These are phyloP conservation scores for Trichoderma oligosporum DNA, from an alignment of 2,329 filamentous ascomycete genomes.

Conservation along the genomic window DNA sequence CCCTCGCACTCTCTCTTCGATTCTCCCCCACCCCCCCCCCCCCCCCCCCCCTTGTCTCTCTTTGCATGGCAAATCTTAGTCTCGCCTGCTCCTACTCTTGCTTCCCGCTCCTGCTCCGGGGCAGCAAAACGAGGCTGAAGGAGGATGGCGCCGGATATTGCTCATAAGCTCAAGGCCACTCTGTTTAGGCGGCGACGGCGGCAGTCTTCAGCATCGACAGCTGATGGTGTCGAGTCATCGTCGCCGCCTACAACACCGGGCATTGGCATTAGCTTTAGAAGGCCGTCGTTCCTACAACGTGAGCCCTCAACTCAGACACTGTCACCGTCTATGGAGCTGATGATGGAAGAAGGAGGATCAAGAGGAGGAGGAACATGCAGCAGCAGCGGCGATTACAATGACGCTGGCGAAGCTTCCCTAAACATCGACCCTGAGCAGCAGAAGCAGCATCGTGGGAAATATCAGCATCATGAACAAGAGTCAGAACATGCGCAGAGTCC, in stretches of 20 bases:
- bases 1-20: slow-evolving; percentile 2
- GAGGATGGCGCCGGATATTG: slow-evolving; percentile 16
- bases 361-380: slow-evolving; percentile 12
- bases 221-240: not conserved
- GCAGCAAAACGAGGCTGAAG: slow-evolving; percentile 16
- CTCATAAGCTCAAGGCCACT: slow-evolving; percentile 14
- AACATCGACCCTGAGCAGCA: slow-evolving; percentile 2
- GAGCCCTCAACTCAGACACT: slow-evolving; percentile 12
- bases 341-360: not conserved
- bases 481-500: not conserved
- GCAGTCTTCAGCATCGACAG: not conserved
- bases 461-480: not conserved
- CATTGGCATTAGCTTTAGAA: not conserved
- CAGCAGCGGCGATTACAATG: not conserved
- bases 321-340: slow-evolving; percentile 11
- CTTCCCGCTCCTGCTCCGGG: slow-evolving; percentile 1
- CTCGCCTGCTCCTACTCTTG: not conserved
- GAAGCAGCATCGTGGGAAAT: not conserved
- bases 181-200: slow-evolving; percentile 18
- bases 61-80: slow-evolving; percentile 11
- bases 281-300: slow-evolving; percentile 12
- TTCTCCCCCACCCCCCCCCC: too few species aligned
- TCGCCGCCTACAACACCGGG: slow-evolving; percentile 6
- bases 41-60: slow-evolving; percentile 10
- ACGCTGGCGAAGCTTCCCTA: slow-evolving; percentile 6